Evolutionary conservation across 306 rosid species (phyloP), one percentile per base, ranked within the genome.

Genomic region (Trichosanthes cucumerina): DNA sequence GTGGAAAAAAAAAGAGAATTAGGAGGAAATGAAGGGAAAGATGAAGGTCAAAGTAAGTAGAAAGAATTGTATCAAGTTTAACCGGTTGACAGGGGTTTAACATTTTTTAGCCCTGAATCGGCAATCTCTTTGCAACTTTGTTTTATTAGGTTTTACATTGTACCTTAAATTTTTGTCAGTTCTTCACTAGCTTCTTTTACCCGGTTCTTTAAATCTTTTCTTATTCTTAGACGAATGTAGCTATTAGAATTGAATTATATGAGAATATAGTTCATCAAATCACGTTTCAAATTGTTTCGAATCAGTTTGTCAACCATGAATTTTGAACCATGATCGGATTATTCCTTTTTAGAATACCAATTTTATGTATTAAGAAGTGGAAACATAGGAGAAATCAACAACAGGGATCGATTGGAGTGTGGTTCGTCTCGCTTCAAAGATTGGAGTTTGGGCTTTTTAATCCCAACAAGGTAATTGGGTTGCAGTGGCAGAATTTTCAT

Each of bases 41-140:
- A 82, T 81, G 59, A 82, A 70, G 75, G 66, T 54, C 6, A 78
- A 73, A 76, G 80, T 78, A 58, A 79, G 81, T 79, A 86, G 87
- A 83, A 83, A 86, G 87, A 83, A 83, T 84, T 91, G 95, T 89
- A 89, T 84, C 84, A 87, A 83, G 80, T 75, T 87, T 72, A 86
- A 84, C 80, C 78, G 23, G 83, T 77, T 79, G 83, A 81, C 85
- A 49, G 88, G 78, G 85, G 85, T 85, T 76, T 85, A 74, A 82
- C 79, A 69, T 85, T 83, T 70, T 78, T 9, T 83, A 85, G 81
- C 83, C 41, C 80, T 60, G 64, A 76, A 28, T 76, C 78, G 58
- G 82, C 72, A 43, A 14, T 81, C 76, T 83, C 81, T 73, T 63
- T 79, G 85, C 84, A 76, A 63, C 81, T 83, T 64, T 88, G 82